Evolutionary conservation across 2,329 filamentous ascomycete genomes (phyloP), one percentile per base, ranked within the genome.

Genomic region (Podosphaera aphanis): DNA sequence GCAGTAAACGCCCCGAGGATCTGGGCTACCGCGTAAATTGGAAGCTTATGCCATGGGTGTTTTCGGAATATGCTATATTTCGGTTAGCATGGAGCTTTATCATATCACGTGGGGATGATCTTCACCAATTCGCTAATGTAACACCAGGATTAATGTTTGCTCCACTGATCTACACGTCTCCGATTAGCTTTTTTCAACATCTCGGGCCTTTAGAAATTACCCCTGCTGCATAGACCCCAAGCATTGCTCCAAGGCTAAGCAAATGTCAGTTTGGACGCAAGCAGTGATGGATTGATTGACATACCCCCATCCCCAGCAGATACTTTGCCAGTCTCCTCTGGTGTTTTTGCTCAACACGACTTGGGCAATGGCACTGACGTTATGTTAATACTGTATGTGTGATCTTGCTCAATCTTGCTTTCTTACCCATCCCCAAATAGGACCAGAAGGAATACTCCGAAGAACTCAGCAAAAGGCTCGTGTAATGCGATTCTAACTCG

Each of bases 71-170:
- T 60, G 29, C 55, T 56, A 27, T 33, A 3, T 31, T 37, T 27
- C 16, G 8, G 35, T 50, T 46, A 47, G 39, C n/a, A 13, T 29
- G 13, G 11, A 20, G n/a, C 13, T n/a, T 3, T 25, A 13, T 1
- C 33, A 23, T 27, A 13, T 37, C 3, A 2, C 8, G n/a, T 27
- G 16, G 16, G 15, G 13, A n/a, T 7, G n/a, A 13, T 44, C 44
- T 48, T 46, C 39, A 55, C 56, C 78, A 82, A 59, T 76, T 79
- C 47, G 74, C 68, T 20, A 83, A 67, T 1, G 78, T 83, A 7
- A 84, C 73, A 11, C 76, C 79, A 1, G 79, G 76, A 55, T 79
- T 79, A 52, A 83, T 64, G 54, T 82, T 78, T 1, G 72, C 75
- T 13, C 78, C 78, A 25, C 48, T 50, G 43, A 50, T 39, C 51